These are phyloP conservation scores for Hymenoscyphus scutula DNA, from an alignment of 2,329 filamentous ascomycete genomes.

Conservation along the genomic window DNA sequence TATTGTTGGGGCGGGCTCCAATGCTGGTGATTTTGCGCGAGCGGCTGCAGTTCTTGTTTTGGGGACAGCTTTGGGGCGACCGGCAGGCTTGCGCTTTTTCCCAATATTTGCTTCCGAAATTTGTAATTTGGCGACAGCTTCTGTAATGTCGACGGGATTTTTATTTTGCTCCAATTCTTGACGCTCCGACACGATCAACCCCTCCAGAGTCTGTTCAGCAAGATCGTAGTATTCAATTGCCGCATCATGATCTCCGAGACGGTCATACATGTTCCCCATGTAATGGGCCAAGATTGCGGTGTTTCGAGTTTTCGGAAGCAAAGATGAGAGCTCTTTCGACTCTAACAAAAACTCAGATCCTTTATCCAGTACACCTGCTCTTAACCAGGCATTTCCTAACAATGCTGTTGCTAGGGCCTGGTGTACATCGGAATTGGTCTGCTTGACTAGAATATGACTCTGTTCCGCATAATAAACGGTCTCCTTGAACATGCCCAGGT, in stretches of 20 bases:
- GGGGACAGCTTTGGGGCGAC: constrained; percentile 30
- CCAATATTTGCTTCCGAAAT: constrained; percentile 37
- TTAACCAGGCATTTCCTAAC: constrained; percentile 54
- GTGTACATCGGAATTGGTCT: constrained; percentile 38
- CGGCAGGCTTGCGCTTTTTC: constrained; percentile 36
- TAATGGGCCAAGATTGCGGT: constrained; percentile 52
- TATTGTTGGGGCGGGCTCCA: constrained; percentile 23
- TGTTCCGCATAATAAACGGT: constrained; percentile 86
- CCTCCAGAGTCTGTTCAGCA: constrained; percentile 45
- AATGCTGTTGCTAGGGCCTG: constrained; percentile 53
- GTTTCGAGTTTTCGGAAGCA: constrained; percentile 44
- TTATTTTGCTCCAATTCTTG: constrained; percentile 26
- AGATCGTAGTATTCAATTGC: constrained; percentile 49
- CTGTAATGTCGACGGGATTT: constrained; percentile 22
- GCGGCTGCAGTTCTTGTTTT: constrained; percentile 33
- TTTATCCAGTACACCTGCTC: constrained; percentile 57
- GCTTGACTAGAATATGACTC: constrained; percentile 67
- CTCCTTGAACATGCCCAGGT: constrained; percentile 84
- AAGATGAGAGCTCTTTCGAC: constrained; percentile 51
- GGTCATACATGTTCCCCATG: constrained; percentile 52
- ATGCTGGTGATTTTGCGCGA: constrained; percentile 25
- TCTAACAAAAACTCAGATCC: constrained; percentile 55
- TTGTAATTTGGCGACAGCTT: constrained; percentile 29
- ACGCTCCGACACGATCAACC: constrained; percentile 42
- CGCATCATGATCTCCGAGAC: constrained; percentile 45